phyloP scores from a whole-genome alignment of 2,329 filamentous ascomycete species.

The Cordyceps militaris region DNA sequence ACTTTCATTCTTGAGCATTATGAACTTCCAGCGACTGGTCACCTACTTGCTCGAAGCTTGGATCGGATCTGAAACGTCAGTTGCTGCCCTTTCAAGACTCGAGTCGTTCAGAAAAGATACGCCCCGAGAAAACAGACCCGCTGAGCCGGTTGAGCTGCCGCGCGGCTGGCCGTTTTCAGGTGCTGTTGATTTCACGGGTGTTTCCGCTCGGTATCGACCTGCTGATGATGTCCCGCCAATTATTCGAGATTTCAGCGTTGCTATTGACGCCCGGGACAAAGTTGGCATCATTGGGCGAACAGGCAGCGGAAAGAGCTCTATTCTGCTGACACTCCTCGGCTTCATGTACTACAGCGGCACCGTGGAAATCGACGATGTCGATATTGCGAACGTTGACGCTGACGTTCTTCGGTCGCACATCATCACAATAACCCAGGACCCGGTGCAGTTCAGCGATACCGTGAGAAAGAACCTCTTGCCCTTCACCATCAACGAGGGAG shows the following conservation, averaged over 20 bases:
- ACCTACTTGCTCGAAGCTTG: neutral
- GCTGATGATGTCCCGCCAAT: neutral
- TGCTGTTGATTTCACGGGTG: neutral
- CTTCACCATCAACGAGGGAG: too few species aligned
- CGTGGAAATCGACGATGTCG: slow-evolving; percentile 35
- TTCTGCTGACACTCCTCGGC: neutral
- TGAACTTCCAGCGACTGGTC: slow-evolving; percentile 19
- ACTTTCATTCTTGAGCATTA: slow-evolving; percentile 14
- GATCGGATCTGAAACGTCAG: neutral
- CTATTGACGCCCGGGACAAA: neutral
- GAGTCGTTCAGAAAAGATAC: neutral
- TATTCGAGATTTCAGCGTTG: neutral
- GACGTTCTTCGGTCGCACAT: slow-evolving; percentile 33
- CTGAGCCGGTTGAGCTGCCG: too few species aligned
- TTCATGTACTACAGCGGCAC: slow-evolving; percentile 12
- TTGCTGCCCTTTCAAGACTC: neutral
- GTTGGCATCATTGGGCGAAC: neutral
- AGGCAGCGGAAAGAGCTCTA: neutral
- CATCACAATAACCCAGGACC: slow-evolving; percentile 39
- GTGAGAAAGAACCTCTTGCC: slow-evolving; percentile 33
- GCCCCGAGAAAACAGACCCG: too few species aligned
- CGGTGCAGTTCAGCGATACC: slow-evolving; percentile 34
- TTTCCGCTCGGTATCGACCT: too few species aligned
- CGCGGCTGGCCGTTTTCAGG: neutral
- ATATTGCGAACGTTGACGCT: slow-evolving; percentile 31